Percentiles rank a stretch among this genome's conserved stretches.
Conservation (phyloP, 495 filamentous ascomycete genomes). For the Annulohypoxylon moriforme region DNA sequence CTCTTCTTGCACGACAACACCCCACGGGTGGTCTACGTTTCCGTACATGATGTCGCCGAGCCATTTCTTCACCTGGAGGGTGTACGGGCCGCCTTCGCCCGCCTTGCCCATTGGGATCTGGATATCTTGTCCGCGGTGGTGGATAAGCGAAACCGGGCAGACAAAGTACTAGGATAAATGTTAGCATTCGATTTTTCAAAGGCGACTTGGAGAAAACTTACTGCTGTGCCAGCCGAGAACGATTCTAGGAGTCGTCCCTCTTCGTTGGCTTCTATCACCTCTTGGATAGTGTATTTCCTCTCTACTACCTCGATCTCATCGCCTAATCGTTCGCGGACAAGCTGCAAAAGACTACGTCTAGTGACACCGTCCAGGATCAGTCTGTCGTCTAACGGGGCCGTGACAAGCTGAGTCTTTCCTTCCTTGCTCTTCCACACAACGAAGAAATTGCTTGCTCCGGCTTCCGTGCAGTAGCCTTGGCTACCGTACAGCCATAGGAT, state of each 20-base stretch:
- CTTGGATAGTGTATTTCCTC: slow-evolving; percentile 80
- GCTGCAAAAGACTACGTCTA: slow-evolving; percentile 76
- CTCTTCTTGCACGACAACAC: slow-evolving; percentile 74
- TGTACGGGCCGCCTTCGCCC: slow-evolving; percentile 70
- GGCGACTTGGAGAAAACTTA: slow-evolving; percentile 55
- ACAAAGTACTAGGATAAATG: slow-evolving; percentile 74
- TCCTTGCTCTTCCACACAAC: slow-evolving; percentile 79
- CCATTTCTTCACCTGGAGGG: slow-evolving; percentile 78
- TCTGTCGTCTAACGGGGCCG: slow-evolving; percentile 81
- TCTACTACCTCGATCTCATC: slow-evolving; percentile 79
- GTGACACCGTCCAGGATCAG: slow-evolving; percentile 90
- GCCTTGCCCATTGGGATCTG: slow-evolving; percentile 69
- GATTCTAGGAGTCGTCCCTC: slow-evolving; percentile 85
- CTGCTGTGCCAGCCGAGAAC: slow-evolving; percentile 89
- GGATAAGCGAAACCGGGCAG: slow-evolving; percentile 76
- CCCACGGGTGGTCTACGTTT: slow-evolving; percentile 82
- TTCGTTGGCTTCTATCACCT: slow-evolving; percentile 75
- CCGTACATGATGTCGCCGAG: slow-evolving; percentile 89
- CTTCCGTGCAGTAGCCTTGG: slow-evolving; percentile 83
- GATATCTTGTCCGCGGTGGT: slow-evolving; percentile 76
- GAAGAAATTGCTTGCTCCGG: slow-evolving; percentile 94
- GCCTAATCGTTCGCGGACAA: slow-evolving; percentile 72
- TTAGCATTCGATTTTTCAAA: slow-evolving; percentile 3
- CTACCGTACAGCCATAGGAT: slow-evolving; percentile 90
- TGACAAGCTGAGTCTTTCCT: slow-evolving; percentile 78